Evolutionary conservation across 768 basidiomycete species (phyloP), one percentile per base, ranked within the genome.

Genomic region (Tephrocybe sp.): DNA sequence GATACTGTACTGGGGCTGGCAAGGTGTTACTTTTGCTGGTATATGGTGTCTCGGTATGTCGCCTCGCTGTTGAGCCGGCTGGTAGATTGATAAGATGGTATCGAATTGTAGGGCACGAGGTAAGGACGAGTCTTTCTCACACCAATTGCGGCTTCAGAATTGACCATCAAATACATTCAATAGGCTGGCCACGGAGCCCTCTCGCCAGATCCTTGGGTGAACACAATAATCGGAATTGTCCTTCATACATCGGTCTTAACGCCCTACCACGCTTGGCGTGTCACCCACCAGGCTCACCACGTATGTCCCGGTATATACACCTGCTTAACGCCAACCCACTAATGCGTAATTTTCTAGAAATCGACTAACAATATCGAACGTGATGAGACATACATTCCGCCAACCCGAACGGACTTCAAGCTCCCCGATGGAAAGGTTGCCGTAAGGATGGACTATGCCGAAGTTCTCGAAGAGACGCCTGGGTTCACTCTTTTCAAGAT

Each of bases 371-470:
- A 74, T 51, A 77, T 89, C 56, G 86, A 86, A 47, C 75, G 85
- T 9, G 88, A 91, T 54, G 87, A 90, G 67, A 89, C 86, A 24
- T 86, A 80, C 51, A 74, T 86, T 21, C 85, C 84, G 25, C 69
- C 70, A 8, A 74, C 72, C 7, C 61, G 69, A 21, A 69, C 65
- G 37, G 68, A 73, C 39, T 70, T 76, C 54, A 68, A 70, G 47
- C 69, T 81, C 32, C 77, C 78, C 0, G 67, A 76, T 33, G 72
- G 71, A 10, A 65, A 62, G 34, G 60, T 72, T 20, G 73, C 77
- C 3, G 70, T 73, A 3, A 57, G 61, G 18, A 66, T 72, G 65
- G 72, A 79, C 52, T 79, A 80, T 54, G 58, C 56, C 15, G 74
- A 80, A 28, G 59, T 77, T 14, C 65, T 82, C 14, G 78, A 78